Evolutionary conservation across 305 asterid genomes (phyloP).

Genomic region (Fraxinus platypoda): DNA sequence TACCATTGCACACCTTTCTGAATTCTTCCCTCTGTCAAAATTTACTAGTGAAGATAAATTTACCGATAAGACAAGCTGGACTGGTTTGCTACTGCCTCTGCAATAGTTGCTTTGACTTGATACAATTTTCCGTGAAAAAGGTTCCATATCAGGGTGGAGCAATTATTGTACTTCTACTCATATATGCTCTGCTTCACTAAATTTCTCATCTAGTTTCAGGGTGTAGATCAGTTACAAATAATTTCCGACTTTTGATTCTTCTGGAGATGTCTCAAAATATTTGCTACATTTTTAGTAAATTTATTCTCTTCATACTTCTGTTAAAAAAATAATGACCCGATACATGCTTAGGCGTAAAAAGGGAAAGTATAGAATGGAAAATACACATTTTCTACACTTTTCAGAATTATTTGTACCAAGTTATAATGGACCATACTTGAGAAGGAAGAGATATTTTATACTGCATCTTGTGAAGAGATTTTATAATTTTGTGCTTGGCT

Average conservation of each 20-base stretch:
- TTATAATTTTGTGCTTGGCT: background rate
- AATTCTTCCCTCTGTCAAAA: slow-evolving; percentile 4
- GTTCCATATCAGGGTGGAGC: background rate
- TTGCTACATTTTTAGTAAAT: background rate
- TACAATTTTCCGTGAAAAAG: background rate
- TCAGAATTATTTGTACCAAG: background rate
- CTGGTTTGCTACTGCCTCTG: background rate
- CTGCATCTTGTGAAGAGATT: background rate
- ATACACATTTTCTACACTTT: background rate
- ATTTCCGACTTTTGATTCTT: background rate
- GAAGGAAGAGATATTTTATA: background rate
- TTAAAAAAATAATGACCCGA: background rate
- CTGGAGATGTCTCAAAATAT: background rate
- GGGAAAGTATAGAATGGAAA: background rate
- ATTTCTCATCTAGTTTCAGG: background rate
- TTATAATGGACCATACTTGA: background rate
- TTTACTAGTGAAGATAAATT: slow-evolving; percentile 9
- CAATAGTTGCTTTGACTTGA: background rate
- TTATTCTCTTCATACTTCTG: background rate
- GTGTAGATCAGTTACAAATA: background rate
- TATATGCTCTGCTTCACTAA: background rate
- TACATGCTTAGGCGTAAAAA: background rate
- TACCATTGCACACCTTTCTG: slow-evolving; percentile 6
- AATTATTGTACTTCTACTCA: background rate
- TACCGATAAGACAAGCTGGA: background rate